Percentiles rank a stretch among this genome's conserved stretches.
Conservation (phyloP, 345 rosid species). For the Citrus australasica region DNA sequence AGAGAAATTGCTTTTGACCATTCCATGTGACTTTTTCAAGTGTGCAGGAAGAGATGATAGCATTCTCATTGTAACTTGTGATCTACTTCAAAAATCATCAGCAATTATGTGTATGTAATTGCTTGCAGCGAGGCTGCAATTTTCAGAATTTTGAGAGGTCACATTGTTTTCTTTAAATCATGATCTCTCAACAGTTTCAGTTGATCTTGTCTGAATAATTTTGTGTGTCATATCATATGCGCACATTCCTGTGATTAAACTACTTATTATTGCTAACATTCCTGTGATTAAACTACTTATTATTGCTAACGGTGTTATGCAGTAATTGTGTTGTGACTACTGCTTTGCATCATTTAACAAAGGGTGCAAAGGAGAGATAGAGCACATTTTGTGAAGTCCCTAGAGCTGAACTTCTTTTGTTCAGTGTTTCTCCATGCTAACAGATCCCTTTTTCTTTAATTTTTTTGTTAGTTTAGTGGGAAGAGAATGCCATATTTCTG, state of each 20-base stretch:
- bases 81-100: neutral
- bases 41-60: neutral
- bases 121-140: neutral
- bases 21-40: neutral
- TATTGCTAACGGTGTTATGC: neutral
- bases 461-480: neutral
- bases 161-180: neutral
- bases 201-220: neutral
- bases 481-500: neutral
- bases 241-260: neutral
- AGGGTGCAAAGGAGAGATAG: neutral
- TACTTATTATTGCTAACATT: neutral
- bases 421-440: neutral
- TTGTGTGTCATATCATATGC: neutral
- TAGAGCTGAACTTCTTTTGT: neutral
- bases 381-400: neutral
- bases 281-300: neutral
- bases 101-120: neutral
- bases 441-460: neutral
- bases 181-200: neutral
- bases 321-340: neutral
- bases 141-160: neutral
- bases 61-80: neutral
- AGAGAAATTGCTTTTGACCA: neutral
- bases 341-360: neutral